Evolutionary conservation across 257 asterid species (phyloP), one percentile per base, ranked within the genome.

Genomic region (Gardenia jasminoides): DNA sequence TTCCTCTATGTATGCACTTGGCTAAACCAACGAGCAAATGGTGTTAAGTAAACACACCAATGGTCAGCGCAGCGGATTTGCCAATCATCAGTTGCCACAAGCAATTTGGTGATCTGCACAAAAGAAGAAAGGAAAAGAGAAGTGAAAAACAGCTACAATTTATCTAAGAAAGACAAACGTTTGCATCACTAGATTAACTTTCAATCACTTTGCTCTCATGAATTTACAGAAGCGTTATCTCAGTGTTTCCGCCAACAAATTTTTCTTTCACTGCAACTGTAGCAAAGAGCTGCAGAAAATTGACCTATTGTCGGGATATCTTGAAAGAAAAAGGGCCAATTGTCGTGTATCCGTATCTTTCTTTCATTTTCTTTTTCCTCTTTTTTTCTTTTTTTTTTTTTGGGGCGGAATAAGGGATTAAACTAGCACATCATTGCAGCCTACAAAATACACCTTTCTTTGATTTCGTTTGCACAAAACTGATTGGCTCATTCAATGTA

Each of bases 41-140:
- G 67, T n/a, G 67, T 59, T 58, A 58, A 30, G 44, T 74, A 71
- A 72, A 62, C 81, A 76, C 76, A 65, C 71, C 48, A 85, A 79
- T 77, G 7, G 28, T 78, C 83, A 80, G 79, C 50, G 59, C 83
- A 80, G 79, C 50, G 59, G 22, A 71, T 73, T 54, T 16, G 71
- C 91, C 85, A 85, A 89, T 91, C 22, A 70, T 43, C 61, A 54
- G 56, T 4, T 75, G 92, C 90, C 92, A 86, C 84, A 69, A 78
- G 41, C 33, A 83, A 73, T 46, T 46, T 75, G 26, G 67, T 81
- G 80, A 82, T 82, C 79, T 86, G 92, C 89, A 84, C 88, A 88
- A 80, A 83, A 70, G 80, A 78, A 83, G 82, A 86, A 79, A 2
- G 41, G 41, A 36, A 36, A 36, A 36, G 41, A 36, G 4, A 36